Evolutionary conservation across 192 early-diverging fungal species (phyloP), one percentile per base, ranked within the genome.

Genomic region (Rhizophagus sp.): DNA sequence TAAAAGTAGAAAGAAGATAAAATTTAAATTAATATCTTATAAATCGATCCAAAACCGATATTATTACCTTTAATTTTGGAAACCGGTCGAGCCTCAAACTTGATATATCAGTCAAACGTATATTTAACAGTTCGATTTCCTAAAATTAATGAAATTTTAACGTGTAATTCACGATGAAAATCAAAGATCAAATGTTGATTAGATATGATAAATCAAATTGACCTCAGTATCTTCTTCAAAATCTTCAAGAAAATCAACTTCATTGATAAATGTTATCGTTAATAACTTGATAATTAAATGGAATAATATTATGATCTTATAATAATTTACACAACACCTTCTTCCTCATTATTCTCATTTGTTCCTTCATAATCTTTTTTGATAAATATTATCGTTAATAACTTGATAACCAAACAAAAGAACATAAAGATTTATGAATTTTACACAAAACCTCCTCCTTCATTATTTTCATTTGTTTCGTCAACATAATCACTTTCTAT

Each of bases 81-180:
- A 94, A 93, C 24, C 92, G 84, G 12, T 85, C 89, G 1, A 95
- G 80, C 3, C 81, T 81, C 0, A 95, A 81, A 22, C 78, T 81
- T 5, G 87, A 82, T 7, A 95, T 67, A 44, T 91, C 84, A 11
- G 72, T 86, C 62, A 95, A 80, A 34, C 93, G 87, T 62, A 89
- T 84, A 85, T 95, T 93, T 33, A 87, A 89, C 11, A 94, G 76
- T 68, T 95, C 92, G 4, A 95, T 83, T 62, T 93, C 92, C 88
- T 94, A 83, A 34, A 79, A 50, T 65, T 0, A 7, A 74, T 52
- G 44, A 47, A 6, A 47, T 12, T 41, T 41, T 47, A 47, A 12
- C 11, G 11, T 47, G 44, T 41, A 47, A 47, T 47, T 12, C 11
- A 12, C 11, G 11, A 11, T 47, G 44, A 39, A 68, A 30, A 73